Evolutionary conservation across 768 basidiomycete genomes (phyloP).

Genomic region (Clitopilus passeckerianus): DNA sequence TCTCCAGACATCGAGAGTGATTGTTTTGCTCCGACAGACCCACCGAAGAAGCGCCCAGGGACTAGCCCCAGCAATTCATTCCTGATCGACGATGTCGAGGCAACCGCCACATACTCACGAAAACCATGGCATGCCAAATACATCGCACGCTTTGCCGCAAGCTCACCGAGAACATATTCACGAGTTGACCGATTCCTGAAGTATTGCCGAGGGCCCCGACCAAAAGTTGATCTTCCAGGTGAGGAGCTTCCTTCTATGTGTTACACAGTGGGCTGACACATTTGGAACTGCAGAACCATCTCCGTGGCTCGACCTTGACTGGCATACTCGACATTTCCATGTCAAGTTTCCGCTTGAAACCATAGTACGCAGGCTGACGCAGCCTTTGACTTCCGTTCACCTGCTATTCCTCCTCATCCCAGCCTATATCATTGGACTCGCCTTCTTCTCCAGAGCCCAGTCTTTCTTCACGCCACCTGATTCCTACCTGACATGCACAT

Average conservation of each 20-base stretch:
- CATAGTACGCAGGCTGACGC: conserved; percentile 43
- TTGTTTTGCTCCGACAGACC: neutral
- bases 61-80: neutral
- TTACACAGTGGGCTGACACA: neutral
- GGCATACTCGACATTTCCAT: conserved; percentile 27
- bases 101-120: conserved; percentile 7
- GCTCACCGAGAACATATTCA: conserved; percentile 13
- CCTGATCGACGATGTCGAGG: conserved; percentile 5
- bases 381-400: conserved; percentile 45
- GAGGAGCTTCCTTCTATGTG: conserved; percentile 10
- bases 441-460: conserved; percentile 69
- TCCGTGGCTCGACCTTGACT: conserved; percentile 51
- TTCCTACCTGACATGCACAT: conserved; percentile 63
- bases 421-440: conserved; percentile 66
- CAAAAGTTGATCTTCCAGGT: conserved; percentile 49
- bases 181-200: conserved; percentile 13
- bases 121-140: conserved; percentile 15
- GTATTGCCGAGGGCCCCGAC: conserved; percentile 58
- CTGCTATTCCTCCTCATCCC: conserved; percentile 49
- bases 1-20: neutral
- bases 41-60: neutral
- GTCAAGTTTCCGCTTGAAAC: conserved; percentile 51
- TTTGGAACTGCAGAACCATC: conserved; percentile 34
- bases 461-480: conserved; percentile 65
- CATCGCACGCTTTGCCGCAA: conserved; percentile 9